These are phyloP conservation scores for Buddleja alternifolia DNA, from an alignment of 257 asterid species.

Conservation along the genomic window DNA sequence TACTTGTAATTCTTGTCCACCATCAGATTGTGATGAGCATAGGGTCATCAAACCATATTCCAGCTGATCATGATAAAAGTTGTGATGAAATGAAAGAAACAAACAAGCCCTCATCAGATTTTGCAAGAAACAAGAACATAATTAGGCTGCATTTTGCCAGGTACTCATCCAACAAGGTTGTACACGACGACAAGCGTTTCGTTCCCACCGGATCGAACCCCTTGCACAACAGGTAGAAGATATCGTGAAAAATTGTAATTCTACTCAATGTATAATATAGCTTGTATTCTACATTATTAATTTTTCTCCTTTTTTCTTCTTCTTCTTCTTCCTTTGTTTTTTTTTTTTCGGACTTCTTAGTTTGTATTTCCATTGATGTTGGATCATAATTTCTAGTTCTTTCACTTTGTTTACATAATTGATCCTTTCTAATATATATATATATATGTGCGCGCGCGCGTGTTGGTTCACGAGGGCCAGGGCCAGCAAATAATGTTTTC, in stretches of 20 bases:
- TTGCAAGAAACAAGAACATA: conserved; percentile 29
- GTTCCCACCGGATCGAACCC: conserved; percentile 79
- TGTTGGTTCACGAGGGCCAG: no score
- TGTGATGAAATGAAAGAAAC: neutral
- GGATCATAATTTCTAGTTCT: no score
- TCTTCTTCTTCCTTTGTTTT: neutral
- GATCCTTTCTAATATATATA: no score
- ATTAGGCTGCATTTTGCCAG: conserved; percentile 49
- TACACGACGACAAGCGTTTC: conserved; percentile 44
- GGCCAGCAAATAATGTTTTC: conserved; percentile 22
- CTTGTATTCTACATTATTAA: conserved; percentile 14
- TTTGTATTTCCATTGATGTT: neutral
- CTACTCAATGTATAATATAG: no score
- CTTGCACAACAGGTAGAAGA: conserved; percentile 63
- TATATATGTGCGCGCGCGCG: no score
- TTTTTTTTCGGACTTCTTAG: neutral
- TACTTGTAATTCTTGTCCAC: conserved; percentile 43
- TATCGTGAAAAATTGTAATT: no score
- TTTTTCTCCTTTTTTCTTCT: no score
- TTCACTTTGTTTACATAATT: neutral
- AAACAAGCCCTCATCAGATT: neutral
- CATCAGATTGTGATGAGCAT: conserved; percentile 36
- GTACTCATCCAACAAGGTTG: conserved; percentile 34
- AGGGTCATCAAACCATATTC: conserved; percentile 25
- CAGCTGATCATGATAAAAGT: neutral